These are phyloP conservation scores for Taphrina wiesneri DNA, from an alignment of 1,139 yeast genomes.

Conservation along the genomic window DNA sequence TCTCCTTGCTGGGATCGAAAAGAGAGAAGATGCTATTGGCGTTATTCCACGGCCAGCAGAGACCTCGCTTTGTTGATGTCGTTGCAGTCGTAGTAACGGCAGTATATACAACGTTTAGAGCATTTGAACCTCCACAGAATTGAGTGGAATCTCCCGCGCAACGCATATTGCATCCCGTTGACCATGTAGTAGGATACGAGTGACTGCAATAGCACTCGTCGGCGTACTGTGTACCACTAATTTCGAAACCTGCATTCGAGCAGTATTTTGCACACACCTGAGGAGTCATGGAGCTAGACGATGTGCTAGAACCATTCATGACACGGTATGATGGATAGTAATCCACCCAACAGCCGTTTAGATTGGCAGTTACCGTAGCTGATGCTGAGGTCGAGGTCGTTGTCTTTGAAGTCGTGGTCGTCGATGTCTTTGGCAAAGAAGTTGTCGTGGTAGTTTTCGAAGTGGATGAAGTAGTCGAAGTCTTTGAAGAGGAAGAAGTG, in stretches of 20 bases:
- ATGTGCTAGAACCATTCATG: slow-evolving; percentile 12
- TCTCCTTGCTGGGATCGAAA: slow-evolving; percentile 18
- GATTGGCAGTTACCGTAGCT: neutral
- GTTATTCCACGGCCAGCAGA: slow-evolving; percentile 32
- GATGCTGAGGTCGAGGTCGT: neutral
- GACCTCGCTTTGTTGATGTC: slow-evolving; percentile 25
- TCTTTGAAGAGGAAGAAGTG: neutral
- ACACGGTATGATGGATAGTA: slow-evolving; percentile 7
- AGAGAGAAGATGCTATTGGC: slow-evolving; percentile 1
- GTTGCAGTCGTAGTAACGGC: neutral
- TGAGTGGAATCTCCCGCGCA: slow-evolving; percentile 20
- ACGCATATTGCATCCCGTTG: slow-evolving; percentile 8
- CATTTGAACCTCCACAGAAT: slow-evolving; percentile 14
- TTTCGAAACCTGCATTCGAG: slow-evolving; percentile 9
- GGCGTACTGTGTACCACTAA: slow-evolving; percentile 4
- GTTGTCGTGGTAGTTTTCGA: slow-evolving; percentile 1
- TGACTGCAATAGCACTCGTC: slow-evolving; percentile 18
- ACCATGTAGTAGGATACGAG: neutral
- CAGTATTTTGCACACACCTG: slow-evolving; percentile 15
- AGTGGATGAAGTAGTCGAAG: neutral
- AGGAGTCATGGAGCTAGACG: slow-evolving; percentile 22
- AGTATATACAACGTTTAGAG: neutral
- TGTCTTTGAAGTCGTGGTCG: slow-evolving; percentile 2
- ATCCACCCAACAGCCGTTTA: neutral
- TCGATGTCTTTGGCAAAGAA: neutral